A percentile compares a stretch with the other conserved stretches of the same genome.
Conservation (phyloP, 306 rosid genomes). For the Inga oerstediana region DNA sequence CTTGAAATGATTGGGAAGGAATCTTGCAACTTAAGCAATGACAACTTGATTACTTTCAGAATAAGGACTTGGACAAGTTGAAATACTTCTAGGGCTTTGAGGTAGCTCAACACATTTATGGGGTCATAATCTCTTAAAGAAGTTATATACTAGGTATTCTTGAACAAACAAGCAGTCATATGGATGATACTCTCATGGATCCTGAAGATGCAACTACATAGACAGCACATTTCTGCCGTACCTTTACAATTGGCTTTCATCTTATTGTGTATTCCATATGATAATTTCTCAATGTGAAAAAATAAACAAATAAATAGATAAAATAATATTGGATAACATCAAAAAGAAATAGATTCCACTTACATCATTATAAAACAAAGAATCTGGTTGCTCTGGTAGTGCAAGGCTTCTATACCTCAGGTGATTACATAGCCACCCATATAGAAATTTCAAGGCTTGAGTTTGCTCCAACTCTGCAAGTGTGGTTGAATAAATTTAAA, state of each 20-base stretch:
- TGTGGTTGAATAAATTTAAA: slow-evolving; percentile 20
- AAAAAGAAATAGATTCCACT: slow-evolving; percentile 43
- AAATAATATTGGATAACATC: slow-evolving; percentile 6
- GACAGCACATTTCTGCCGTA: neutral
- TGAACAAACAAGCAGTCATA: neutral
- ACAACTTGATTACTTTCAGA: too few relatives aligned
- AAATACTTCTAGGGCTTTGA: neutral
- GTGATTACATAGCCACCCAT: slow-evolving; percentile 90
- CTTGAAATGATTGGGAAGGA: too few relatives aligned
- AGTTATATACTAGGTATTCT: neutral
- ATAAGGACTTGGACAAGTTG: too few relatives aligned
- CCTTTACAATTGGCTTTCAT: neutral
- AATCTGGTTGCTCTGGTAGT: slow-evolving; percentile 70
- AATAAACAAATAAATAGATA: neutral
- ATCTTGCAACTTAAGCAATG: too few relatives aligned
- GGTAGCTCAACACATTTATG: neutral
- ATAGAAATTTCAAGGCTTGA: slow-evolving; percentile 82
- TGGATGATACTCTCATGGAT: neutral
- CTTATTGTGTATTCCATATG: slow-evolving; percentile 3
- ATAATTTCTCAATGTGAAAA: slow-evolving; percentile 10
- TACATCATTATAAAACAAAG: slow-evolving; percentile 90
- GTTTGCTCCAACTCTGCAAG: slow-evolving; percentile 91
- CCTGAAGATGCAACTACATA: neutral
- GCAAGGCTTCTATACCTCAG: slow-evolving; percentile 84
- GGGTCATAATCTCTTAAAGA: neutral